Base-by-base conservation (phyloP, 495 filamentous ascomycete genomes). In the Chaetomidium leptoderma region DNA sequence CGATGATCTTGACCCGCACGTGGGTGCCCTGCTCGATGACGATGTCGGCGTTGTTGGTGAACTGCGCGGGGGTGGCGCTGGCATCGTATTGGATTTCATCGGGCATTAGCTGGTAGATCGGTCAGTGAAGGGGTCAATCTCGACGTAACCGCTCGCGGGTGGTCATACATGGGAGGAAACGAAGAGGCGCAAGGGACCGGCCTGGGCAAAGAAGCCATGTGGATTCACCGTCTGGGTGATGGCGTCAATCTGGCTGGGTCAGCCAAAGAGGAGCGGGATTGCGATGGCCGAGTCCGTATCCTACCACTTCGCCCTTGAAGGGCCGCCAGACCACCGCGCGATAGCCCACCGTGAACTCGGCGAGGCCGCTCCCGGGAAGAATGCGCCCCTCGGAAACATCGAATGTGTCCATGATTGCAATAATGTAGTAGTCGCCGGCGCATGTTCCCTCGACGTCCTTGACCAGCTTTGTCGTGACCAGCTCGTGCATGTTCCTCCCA, bases 241-340 rank as follows among this genome's bases (percentile, higher is more conserved):
- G 6, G 89, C 91, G 78, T 98, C 93, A 45, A 96, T 85, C 91
- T 96, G 70, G 40, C 52, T 44, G 45, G 43, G n/a, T 45, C 44
- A 49, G 52, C 37, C 6, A 30, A 13, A 46, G 24, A 3, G 7
- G 8, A 35, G 13, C 5, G 14, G 4, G 8, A 10, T 6, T 10
- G 10, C 27, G 13, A n/a, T 7, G 19, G 23, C 54, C 40, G 44
- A 57, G 57, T 29, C 39, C 4, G 49, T 16, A 55, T 76, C 87
- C 69, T 81, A 96, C 93, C 59, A 91, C 92, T 78, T 99, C 93
- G 58, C 91, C 91, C 66, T 90, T 89, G 79, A 97, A 99, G 10
- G 93, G 93, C 65, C 90, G 81, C 91, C 92, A 99, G 45, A 99
- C 92, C 40, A 99, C 90, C 35, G 93, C 93, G 49, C 91, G 88